Conservation (phyloP, 345 rosid species). For the Litchi chinensis region DNA sequence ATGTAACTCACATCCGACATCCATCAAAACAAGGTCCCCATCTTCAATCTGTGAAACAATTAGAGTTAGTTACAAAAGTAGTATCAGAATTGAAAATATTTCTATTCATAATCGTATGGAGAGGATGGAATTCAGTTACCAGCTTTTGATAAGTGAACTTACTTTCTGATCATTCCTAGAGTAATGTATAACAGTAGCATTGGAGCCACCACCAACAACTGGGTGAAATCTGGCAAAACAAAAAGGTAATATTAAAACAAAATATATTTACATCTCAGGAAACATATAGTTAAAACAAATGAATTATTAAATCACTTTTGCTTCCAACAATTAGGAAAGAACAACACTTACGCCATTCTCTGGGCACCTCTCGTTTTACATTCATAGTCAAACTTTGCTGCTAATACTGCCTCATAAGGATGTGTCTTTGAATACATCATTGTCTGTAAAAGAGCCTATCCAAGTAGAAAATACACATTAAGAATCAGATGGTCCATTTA, state of each 20-base stretch:
- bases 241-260: background rate
- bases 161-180: slow-evolving; percentile 91
- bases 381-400: slow-evolving; percentile 92
- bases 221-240: slow-evolving; percentile 72
- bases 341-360: slow-evolving; percentile 60
- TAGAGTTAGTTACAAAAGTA: background rate
- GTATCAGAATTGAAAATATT: slow-evolving; percentile 7
- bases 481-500: background rate
- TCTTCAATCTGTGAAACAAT: slow-evolving; percentile 60
- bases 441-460: slow-evolving; percentile 85
- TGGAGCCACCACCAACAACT: slow-evolving; percentile 93
- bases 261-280: background rate
- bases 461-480: slow-evolving; percentile 22
- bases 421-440: slow-evolving; percentile 77
- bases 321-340: background rate
- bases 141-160: slow-evolving; percentile 33
- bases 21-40: slow-evolving; percentile 95
- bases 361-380: slow-evolving; percentile 63
- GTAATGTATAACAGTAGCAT: slow-evolving; percentile 91
- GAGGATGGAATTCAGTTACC: slow-evolving; percentile 5
- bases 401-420: slow-evolving; percentile 75
- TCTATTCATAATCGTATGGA: background rate
- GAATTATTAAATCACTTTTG: slow-evolving; percentile 1
- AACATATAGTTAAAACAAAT: background rate
- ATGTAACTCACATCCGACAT: slow-evolving; percentile 95